Evolutionary conservation across 1,284 basidiomycete species (phyloP), one percentile per base, ranked within the genome.

Genomic region (Mycocalia duriaeana): DNA sequence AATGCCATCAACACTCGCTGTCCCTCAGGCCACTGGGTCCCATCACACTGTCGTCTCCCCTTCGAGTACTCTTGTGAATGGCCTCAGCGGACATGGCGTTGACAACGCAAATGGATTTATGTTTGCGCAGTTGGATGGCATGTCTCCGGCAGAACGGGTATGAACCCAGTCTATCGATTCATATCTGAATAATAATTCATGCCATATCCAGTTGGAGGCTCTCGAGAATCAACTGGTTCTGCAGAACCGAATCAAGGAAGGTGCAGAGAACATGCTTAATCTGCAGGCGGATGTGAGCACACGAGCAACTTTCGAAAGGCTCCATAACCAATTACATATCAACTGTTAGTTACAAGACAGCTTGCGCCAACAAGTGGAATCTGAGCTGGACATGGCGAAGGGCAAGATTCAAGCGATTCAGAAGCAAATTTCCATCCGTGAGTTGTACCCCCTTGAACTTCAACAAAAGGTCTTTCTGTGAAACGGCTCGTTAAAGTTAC

Each of bases 171-270:
- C n/a, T 31, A 18, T 4, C 22, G 28, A 14, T 46, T n/a, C 16
- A 13, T 22, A 18, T 24, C 35, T 8, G 16, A 31, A n/a, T 40
- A 13, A 24, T 48, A 28, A 22, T 34, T 34, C 40, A 16, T n/a
- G 22, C 23, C 46, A 40, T 25, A 40, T 25, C 37, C 47, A 92
- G 86, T 65, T 90, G 42, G 78, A 81, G 39, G 68, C 73, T n/a
- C 72, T 93, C 26, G 77, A 77, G 40, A 75, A 73, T 50, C 79
- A 82, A 62, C 74, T 91, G 34, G 77, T 80, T 52, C 72, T 84
- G 50, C 84, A 90, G 64, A 81, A 78, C 51, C 79, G 85, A 49
- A 90, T 93, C 57, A 88, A 82, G 61, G 89, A 91, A 64, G 91
- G 91, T 14, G 91, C 91, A 1, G 89, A 91, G 67, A 89, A 86